These are phyloP conservation scores for Russula vinacea DNA, from an alignment of 768 basidiomycete species.

Conservation along the genomic window DNA sequence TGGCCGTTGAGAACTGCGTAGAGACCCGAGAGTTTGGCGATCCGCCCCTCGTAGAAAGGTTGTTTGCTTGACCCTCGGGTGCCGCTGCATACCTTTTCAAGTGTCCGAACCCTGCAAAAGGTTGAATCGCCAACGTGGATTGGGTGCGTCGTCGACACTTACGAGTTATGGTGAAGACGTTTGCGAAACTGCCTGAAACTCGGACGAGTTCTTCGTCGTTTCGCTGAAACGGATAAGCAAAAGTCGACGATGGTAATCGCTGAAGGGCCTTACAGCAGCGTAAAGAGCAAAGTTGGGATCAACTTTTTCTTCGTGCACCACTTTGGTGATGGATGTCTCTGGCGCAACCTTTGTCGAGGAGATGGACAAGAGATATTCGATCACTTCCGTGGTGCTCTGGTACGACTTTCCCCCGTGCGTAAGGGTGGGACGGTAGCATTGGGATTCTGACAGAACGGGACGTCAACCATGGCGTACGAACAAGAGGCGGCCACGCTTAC, in stretches of 20 bases:
- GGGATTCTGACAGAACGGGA: constrained; percentile 21
- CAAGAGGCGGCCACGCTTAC: not conserved
- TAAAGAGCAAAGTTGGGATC: constrained; percentile 53
- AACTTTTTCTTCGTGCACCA: constrained; percentile 44
- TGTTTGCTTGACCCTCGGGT: constrained; percentile 39
- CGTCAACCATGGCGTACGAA: not conserved
- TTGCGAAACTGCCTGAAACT: constrained; percentile 37
- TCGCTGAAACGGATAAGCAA: constrained; percentile 35
- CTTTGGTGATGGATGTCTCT: constrained; percentile 39
- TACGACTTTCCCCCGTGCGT: constrained; percentile 28
- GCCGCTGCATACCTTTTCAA: constrained; percentile 40
- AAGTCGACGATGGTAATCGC: not conserved
- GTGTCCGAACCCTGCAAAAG: constrained; percentile 42
- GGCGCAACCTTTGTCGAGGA: constrained; percentile 40
- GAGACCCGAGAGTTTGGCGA: constrained; percentile 41
- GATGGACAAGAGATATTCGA: constrained; percentile 41
- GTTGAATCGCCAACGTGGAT: not conserved
- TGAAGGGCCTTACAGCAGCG: constrained; percentile 37
- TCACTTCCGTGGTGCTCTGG: constrained; percentile 43
- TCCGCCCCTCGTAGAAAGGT: constrained; percentile 45
- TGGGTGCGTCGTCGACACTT: constrained; percentile 29
- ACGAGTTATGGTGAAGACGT: constrained; percentile 42
- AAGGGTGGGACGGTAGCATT: constrained; percentile 22
- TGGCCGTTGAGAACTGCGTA: constrained; percentile 44
- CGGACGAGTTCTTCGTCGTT: constrained; percentile 46